phyloP scores from a whole-genome alignment of 2,329 filamentous ascomycete species.

The Phialophora macrospora region DNA sequence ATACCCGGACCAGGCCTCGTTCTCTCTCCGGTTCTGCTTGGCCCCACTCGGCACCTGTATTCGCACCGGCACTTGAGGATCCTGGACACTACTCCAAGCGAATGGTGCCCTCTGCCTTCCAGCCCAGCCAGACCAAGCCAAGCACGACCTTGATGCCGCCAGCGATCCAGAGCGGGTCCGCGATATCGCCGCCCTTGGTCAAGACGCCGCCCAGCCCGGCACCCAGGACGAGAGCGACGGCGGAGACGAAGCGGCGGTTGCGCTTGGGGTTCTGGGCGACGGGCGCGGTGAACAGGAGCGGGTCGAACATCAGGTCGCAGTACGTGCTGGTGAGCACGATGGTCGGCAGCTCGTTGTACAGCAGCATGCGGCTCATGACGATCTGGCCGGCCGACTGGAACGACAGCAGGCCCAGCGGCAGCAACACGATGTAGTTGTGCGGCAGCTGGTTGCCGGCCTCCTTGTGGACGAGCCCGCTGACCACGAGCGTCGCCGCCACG shows the following conservation, averaged over 20 bases:
- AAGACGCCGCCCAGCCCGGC: slow-evolving; percentile 51
- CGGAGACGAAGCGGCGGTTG: slow-evolving; percentile 47
- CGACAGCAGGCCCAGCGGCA: slow-evolving; percentile 47
- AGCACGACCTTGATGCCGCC: slow-evolving; percentile 48
- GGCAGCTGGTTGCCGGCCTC: slow-evolving; percentile 31
- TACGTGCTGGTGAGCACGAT: slow-evolving; percentile 53
- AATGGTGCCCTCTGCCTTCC: slow-evolving; percentile 40
- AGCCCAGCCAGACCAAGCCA: slow-evolving; percentile 47
- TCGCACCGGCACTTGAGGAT: too few relatives aligned
- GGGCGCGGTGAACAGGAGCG: slow-evolving; percentile 42
- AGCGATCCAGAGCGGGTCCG: slow-evolving; percentile 50
- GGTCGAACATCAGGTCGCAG: slow-evolving; percentile 52
- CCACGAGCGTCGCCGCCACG: slow-evolving; percentile 41
- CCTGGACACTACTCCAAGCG: slow-evolving; percentile 21
- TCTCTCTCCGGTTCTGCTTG: too few relatives aligned
- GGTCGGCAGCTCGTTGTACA: slow-evolving; percentile 53
- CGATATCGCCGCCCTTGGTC: slow-evolving; percentile 48
- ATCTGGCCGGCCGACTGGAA: slow-evolving; percentile 51
- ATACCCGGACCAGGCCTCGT: too few relatives aligned
- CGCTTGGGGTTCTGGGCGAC: slow-evolving; percentile 46
- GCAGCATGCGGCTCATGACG: slow-evolving; percentile 48
- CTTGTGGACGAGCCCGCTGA: slow-evolving; percentile 42
- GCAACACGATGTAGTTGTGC: slow-evolving; percentile 35
- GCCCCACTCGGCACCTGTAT: too few relatives aligned
- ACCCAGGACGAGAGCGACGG: slow-evolving; percentile 46